Evolutionary conservation across 805 yeast genomes (phyloP).

Genomic region (Vanderwaltozyma verrucispora): DNA sequence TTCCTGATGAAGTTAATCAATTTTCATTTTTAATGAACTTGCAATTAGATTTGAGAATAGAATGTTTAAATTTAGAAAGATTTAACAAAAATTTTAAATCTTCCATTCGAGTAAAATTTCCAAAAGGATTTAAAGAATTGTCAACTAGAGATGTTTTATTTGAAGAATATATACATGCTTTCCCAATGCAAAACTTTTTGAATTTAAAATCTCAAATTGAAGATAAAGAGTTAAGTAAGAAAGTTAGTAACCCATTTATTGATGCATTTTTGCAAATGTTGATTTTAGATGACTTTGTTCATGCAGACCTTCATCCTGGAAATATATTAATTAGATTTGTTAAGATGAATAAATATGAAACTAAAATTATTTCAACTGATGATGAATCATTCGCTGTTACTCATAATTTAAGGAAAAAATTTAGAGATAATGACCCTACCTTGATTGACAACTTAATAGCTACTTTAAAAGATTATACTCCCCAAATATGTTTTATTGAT

Average conservation of each 20-base stretch:
- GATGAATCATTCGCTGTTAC: slow-evolving; percentile 14
- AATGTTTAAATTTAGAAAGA: slow-evolving; percentile 65
- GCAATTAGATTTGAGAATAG: slow-evolving; percentile 85
- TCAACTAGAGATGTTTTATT: slow-evolving; percentile 66
- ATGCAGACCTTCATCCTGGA: slow-evolving; percentile 96
- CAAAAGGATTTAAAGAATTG: slow-evolving; percentile 39
- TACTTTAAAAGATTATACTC: slow-evolving; percentile 54
- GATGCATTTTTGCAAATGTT: slow-evolving; percentile 92
- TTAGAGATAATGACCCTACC: slow-evolving; percentile 9
- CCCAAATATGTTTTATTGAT: slow-evolving; percentile 85
- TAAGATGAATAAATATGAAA: slow-evolving; percentile 32
- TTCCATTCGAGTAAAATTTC: slow-evolving; percentile 60
- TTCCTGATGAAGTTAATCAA: slow-evolving; percentile 90
- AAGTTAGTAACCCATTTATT: slow-evolving; percentile 68
- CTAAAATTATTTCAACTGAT: slow-evolving; percentile 22
- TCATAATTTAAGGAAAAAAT: slow-evolving; percentile 9
- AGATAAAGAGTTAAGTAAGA: slow-evolving; percentile 42
- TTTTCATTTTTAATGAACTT: slow-evolving; percentile 76
- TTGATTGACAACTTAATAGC: slow-evolving; percentile 36
- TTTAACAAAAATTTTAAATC: slow-evolving; percentile 61
- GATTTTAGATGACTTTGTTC: slow-evolving; percentile 85
- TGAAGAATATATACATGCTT: slow-evolving; percentile 76
- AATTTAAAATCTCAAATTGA: slow-evolving; percentile 30
- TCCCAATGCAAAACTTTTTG: slow-evolving; percentile 68
- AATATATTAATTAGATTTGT: slow-evolving; percentile 73